Conservation (phyloP, 163 green algal species). For the Scenedesmus sp. region DNA sequence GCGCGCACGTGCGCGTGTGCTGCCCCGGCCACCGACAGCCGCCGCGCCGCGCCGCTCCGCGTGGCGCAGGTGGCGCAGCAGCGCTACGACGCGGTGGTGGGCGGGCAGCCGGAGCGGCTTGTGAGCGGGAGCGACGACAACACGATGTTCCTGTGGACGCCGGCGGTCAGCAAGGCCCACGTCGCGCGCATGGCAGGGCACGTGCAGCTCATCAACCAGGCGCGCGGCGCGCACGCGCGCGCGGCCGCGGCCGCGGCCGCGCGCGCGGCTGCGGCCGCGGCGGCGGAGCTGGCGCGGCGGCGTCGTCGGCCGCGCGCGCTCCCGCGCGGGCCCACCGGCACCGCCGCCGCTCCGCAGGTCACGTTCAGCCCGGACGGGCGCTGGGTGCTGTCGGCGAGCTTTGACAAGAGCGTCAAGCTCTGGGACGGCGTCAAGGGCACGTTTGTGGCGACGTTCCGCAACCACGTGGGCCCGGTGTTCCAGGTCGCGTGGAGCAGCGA, state of each 20-base stretch:
- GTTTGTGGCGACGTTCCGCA: slow-evolving; percentile 89
- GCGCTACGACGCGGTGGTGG: slow-evolving; percentile 76
- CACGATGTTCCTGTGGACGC: slow-evolving; percentile 98
- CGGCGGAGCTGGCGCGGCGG: not conserved
- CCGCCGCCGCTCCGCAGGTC: slow-evolving; percentile 68
- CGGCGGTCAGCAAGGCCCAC: slow-evolving; percentile 69
- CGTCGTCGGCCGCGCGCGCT: not conserved
- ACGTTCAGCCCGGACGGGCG: slow-evolving; percentile 95
- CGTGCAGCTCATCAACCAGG: slow-evolving; percentile 94
- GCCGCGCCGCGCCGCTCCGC: no score
- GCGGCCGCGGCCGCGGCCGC: no score
- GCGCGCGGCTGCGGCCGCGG: not conserved
- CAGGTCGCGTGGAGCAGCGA: slow-evolving; percentile 92
- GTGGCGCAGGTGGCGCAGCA: slow-evolving; percentile 59
- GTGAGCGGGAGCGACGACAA: slow-evolving; percentile 96
- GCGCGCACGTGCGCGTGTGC: no score
- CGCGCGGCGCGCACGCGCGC: slow-evolving; percentile 2
- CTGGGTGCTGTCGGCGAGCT: slow-evolving; percentile 92
- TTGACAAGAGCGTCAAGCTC: slow-evolving; percentile 98
- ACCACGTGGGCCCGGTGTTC: slow-evolving; percentile 96
- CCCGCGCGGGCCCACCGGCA: not conserved
- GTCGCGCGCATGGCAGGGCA: slow-evolving; percentile 94
- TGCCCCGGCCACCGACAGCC: no score
- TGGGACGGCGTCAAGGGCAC: slow-evolving; percentile 93
- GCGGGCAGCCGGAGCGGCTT: slow-evolving; percentile 80